Percentiles rank a stretch among this genome's conserved stretches.
Conservation (phyloP, 208 protist species). For the Sergeia podlipaevii region DNA sequence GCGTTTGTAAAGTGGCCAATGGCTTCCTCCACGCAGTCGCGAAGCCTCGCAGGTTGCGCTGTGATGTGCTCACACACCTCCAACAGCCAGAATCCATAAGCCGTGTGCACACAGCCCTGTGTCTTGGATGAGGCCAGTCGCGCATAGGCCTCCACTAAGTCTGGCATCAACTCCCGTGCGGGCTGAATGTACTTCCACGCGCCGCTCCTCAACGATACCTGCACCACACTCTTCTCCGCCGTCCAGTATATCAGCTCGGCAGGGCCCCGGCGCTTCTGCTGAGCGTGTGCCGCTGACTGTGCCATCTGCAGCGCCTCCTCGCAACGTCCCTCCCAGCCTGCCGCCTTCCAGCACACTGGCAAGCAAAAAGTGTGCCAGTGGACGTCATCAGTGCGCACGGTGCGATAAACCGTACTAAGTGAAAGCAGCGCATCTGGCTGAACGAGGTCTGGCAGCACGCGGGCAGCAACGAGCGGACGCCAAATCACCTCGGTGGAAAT, state of each 20-base stretch:
- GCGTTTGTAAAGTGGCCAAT: constrained; percentile 54
- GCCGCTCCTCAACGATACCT: constrained; percentile 49
- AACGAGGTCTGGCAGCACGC: constrained; percentile 50
- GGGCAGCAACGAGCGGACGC: constrained; percentile 36
- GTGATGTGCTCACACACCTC: constrained; percentile 36
- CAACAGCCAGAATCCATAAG: constrained; percentile 71
- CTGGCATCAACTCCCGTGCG: constrained; percentile 34
- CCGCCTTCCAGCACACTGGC: constrained; percentile 60
- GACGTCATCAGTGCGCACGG: constrained; percentile 34
- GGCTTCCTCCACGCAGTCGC: constrained; percentile 62
- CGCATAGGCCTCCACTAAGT: constrained; percentile 44
- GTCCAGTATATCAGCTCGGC: constrained; percentile 38
- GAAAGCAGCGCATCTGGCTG: constrained; percentile 37
- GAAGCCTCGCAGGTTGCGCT: constrained; percentile 20
- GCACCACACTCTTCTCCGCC: constrained; percentile 38
- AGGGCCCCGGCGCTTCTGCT: constrained; percentile 12
- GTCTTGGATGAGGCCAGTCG: constrained; percentile 46
- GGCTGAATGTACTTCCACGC: constrained; percentile 30
- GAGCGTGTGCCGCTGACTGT: constrained; percentile 29
- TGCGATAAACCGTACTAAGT: constrained; percentile 40
- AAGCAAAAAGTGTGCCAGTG: constrained; percentile 76
- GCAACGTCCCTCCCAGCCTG: constrained; percentile 58
- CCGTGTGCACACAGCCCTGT: constrained; percentile 58
- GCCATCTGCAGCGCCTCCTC: constrained; percentile 43
- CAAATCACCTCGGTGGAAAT: constrained; percentile 35